Base-by-base conservation (phyloP, 2,329 filamentous ascomycete species). In the Aspergillus persii region DNA sequence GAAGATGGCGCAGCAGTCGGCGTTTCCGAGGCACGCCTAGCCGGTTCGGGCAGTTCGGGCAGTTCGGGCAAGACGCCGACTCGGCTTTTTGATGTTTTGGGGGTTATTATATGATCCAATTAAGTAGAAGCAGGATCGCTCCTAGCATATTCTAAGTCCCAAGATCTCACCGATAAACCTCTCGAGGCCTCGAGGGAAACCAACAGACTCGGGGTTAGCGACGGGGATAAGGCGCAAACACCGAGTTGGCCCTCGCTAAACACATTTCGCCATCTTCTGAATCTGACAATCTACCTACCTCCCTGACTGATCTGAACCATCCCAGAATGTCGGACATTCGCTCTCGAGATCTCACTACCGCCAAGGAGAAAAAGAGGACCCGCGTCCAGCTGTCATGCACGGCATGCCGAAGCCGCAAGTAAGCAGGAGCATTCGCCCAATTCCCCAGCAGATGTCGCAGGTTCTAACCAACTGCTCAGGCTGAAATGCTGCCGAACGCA, bases 311-410 rank as follows among this genome's bases (percentile, higher is more conserved):
- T 4, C 8, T 31, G 12, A 39, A n/a, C 11, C 11, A 3, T 4
- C 36, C 12, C 9, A 15, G 2, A 4, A 47, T 47, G 44, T 23
- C 44, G 26, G 44, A 47, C 18, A 27, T 47, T 47, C 44, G 18
- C 8, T 8, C 26, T 23, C 44, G 44, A 15, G 23, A 47, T 26
- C 12, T 8, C 3, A 8, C 18, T 11, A 8, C 23, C 6, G 4
- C 18, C 11, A 63, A 60, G 6, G 64, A 64, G 18, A 71, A 69
- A 58, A 76, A 75, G 58, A 69, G 72, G 58, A 73, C 68, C 33
- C 60, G 73, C 46, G 73, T 76, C n/a, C 73, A 76, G 60, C 69
- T 75, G 49, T 76, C 73, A 15, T 76, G 73, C 59, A 76, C 71
- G n/a, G 68, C 71, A 11, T 76, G 73, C 61, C 68, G 73, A 63